phyloP scores from a whole-genome alignment of 78 protist genomes.

The Cyanophora paradoxa region DNA sequence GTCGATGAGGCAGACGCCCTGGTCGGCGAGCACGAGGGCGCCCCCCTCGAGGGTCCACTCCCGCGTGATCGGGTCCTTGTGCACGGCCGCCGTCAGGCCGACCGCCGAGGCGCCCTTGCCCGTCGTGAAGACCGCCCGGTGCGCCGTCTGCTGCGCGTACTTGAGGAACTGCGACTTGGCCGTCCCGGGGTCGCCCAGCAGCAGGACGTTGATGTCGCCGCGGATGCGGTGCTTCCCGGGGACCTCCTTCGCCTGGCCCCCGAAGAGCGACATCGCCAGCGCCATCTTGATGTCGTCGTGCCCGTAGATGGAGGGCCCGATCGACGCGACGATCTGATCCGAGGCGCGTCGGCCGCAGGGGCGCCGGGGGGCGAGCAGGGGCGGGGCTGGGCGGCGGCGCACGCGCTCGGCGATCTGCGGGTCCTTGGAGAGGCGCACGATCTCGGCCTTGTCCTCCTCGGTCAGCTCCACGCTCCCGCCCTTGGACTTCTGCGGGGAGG shows the following conservation, averaged over 20 bases:
- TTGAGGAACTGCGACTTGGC: conserved; percentile 97
- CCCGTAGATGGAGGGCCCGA: conserved; percentile 98
- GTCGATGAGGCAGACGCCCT: conserved; percentile 97
- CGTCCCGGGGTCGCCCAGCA: conserved; percentile 99
- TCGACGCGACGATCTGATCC: conserved; percentile 67
- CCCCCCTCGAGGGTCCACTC: conserved; percentile 99
- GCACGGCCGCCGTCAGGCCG: conserved; percentile 98
- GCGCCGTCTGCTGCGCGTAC: conserved; percentile 92
- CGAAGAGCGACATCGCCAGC: conserved; percentile 90
- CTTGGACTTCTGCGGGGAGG: too few relatives aligned
- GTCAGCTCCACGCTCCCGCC: too few relatives aligned
- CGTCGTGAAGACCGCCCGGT: conserved; percentile 95
- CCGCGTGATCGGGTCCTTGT: conserved; percentile 87
- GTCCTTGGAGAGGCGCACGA: conserved; percentile 58
- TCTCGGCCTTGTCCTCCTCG: conserved; percentile 77
- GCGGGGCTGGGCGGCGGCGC: background rate
- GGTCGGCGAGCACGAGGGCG: conserved; percentile 98
- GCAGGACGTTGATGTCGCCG: conserved; percentile 98
- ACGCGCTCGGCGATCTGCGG: too few relatives aligned
- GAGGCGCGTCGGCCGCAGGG: background rate
- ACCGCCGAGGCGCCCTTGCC: conserved; percentile 98
- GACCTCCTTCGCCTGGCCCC: conserved; percentile 81
- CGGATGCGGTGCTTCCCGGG: conserved; percentile 78
- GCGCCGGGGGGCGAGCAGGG: too few relatives aligned
- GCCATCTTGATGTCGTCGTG: conserved; percentile 93